A percentile compares a stretch with the other conserved stretches of the same genome.
phyloP scores from a whole-genome alignment of 768 basidiomycete genomes.

The Mycena amicta region DNA sequence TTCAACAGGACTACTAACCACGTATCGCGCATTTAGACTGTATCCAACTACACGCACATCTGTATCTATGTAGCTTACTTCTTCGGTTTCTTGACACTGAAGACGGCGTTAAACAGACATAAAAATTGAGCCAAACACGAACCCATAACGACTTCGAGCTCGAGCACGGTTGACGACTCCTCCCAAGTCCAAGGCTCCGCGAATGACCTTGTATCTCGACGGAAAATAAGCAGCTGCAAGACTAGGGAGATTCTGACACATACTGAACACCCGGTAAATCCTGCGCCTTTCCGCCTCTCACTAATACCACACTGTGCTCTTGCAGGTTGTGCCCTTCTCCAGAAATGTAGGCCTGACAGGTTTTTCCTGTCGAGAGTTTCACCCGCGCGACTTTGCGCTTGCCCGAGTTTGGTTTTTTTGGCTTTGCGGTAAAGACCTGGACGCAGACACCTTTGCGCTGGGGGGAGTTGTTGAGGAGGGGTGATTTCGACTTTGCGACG shows the following conservation, averaged over 20 bases:
- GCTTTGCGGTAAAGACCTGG: constrained; percentile 76
- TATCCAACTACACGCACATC: constrained; percentile 44
- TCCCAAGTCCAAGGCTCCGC: constrained; percentile 89
- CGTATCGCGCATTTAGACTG: constrained; percentile 31
- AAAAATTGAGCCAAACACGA: constrained; percentile 24
- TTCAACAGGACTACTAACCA: constrained; percentile 38
- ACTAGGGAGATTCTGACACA: no score
- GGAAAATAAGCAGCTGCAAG: no score
- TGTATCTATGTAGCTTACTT: constrained; percentile 41
- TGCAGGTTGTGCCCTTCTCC: constrained; percentile 98
- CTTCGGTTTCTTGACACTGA: constrained; percentile 87
- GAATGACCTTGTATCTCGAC: constrained; percentile 88
- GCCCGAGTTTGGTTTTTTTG: constrained; percentile 98
- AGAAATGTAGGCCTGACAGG: constrained; percentile 90
- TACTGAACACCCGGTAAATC: constrained; percentile 98
- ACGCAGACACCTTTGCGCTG: constrained; percentile 94
- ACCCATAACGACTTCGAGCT: constrained; percentile 94
- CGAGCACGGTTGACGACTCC: constrained; percentile 84
- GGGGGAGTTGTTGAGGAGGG: constrained; percentile 75
- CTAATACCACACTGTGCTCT: constrained; percentile 93
- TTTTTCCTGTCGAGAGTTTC: constrained; percentile 87
- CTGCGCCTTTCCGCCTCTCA: constrained; percentile 94
- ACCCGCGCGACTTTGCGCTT: constrained; percentile 96
- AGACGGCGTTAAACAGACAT: constrained; percentile 8
- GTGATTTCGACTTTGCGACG: constrained; percentile 64